Percentiles rank a stretch among this genome's conserved stretches.
Evolutionary conservation across 352 stramenopile species (phyloP).

Genomic region (Phytophthora ramorum): DNA sequence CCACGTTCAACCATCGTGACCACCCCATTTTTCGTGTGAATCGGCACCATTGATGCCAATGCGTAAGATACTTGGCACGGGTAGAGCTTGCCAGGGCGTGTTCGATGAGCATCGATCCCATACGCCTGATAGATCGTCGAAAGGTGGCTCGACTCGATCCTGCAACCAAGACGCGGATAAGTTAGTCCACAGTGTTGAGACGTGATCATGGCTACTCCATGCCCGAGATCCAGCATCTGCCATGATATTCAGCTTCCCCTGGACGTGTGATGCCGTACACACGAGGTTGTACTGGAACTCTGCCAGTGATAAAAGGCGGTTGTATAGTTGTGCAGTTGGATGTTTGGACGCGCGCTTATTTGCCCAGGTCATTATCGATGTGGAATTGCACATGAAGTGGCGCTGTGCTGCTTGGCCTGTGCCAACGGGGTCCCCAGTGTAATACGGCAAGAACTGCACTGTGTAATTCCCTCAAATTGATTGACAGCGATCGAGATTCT

Average conservation of each 20-base stretch:
- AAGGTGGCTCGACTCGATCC: not conserved
- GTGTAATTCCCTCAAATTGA: conserved; percentile 22
- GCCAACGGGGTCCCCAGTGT: conserved; percentile 15
- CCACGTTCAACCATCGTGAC: not conserved
- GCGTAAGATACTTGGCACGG: not conserved
- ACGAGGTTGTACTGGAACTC: not conserved
- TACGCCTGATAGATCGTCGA: not conserved
- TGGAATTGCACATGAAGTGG: conserved; percentile 12
- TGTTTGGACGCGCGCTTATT: not conserved
- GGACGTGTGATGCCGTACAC: not conserved
- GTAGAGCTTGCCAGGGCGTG: not conserved
- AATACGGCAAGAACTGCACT: conserved; percentile 22
- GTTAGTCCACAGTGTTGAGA: not conserved
- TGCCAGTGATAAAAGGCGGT: not conserved
- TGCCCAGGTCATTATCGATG: conserved; percentile 15
- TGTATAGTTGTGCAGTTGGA: not conserved
- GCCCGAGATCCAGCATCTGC: not conserved
- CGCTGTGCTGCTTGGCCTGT: not conserved
- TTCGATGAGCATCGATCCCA: too few species aligned
- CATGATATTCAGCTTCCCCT: not conserved
- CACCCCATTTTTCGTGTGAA: not conserved
- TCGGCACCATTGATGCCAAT: not conserved
- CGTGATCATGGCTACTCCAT: not conserved
- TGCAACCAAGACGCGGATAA: not conserved
- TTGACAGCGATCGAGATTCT: conserved; percentile 4